These are phyloP conservation scores for Dothideomycetes sp. DNA, from an alignment of 2,329 filamentous ascomycete species.

Conservation along the genomic window DNA sequence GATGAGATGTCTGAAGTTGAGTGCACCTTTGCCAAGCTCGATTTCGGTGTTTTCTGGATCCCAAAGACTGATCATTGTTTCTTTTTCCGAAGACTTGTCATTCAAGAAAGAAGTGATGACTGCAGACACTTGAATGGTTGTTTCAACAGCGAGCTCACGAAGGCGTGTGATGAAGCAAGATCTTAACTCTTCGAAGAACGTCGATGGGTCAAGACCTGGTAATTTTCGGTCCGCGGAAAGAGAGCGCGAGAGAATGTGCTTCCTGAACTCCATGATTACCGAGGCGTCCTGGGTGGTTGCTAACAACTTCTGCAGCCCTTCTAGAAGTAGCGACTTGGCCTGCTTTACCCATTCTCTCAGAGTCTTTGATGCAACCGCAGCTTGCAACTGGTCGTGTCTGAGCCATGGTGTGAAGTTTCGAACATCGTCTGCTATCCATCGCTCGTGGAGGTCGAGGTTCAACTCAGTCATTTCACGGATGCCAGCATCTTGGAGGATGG, in stretches of 20 bases:
- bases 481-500: slow-evolving; percentile 62
- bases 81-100: not conserved
- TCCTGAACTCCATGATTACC: slow-evolving; percentile 5
- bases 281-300: not conserved
- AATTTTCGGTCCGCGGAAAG: slow-evolving; percentile 11
- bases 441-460: slow-evolving; percentile 65
- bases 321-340: slow-evolving; percentile 55
- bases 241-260: slow-evolving; percentile 7
- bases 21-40: slow-evolving; percentile 22
- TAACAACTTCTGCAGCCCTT: slow-evolving; percentile 31
- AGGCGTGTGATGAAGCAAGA: slow-evolving; percentile 12
- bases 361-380: slow-evolving; percentile 31
- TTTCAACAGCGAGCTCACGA: not conserved
- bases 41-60: slow-evolving; percentile 19
- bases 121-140: not conserved
- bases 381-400: slow-evolving; percentile 59
- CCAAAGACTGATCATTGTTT: slow-evolving; percentile 18
- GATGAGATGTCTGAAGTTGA: slow-evolving; percentile 59
- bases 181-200: slow-evolving; percentile 13
- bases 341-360: slow-evolving; percentile 61
- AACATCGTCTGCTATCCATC: slow-evolving; percentile 76
- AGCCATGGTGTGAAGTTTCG: slow-evolving; percentile 81
- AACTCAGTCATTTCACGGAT: slow-evolving; percentile 60
- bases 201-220: slow-evolving; percentile 13
- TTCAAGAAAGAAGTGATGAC: not conserved